Evolutionary conservation across 2,329 filamentous ascomycete genomes (phyloP), one percentile per base, ranked within the genome.

Genomic region (Neonectria coccinea): DNA sequence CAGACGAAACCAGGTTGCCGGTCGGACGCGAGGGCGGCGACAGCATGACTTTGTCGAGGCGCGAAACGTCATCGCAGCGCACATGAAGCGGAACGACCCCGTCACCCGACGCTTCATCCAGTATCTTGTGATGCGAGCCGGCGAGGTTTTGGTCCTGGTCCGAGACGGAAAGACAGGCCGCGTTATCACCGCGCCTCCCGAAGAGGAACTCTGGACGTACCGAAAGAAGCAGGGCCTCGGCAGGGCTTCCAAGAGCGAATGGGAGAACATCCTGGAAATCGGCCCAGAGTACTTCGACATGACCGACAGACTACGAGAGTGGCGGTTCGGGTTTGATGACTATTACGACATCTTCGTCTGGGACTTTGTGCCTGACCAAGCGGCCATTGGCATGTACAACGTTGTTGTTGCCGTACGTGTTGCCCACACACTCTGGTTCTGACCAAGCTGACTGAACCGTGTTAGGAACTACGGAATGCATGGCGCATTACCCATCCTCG

Each of bases 331-430:
- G 2, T 76, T 76, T 29, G 42, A 72, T 2, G 73, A 76, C 47
- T 75, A 74, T 27, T 75, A 75, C 20, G 73, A 76, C 42, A 62
- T 76, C 20, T 75, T 64, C 22, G 70, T 76, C 31, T 76, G 73
- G 73, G 70, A 73, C 25, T 73, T 76, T 59, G 67, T 64, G 0
- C 73, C 74, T 12, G 59, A 66, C 3, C 55, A 73, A 3, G 20
- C 64, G 1, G 41, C 52, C 0, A 58, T 67, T 25, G 48, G 62
- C 0, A 47, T 68, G 29, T 76, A 72, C 33, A 75, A 74, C 39
- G 44, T 57, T 1, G 44, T 70, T 0, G 52, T 74, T 3, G 51
- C 58, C 18, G 73, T 72, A 51, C 5, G 62, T 57, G 29, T 3
- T 8, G 2, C 4, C 6, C 10, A 16, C 25, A 3, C 3, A 3